Evolutionary conservation across 441 rosid species (phyloP).

Genomic region (Rhodomyrtus psidioides): DNA sequence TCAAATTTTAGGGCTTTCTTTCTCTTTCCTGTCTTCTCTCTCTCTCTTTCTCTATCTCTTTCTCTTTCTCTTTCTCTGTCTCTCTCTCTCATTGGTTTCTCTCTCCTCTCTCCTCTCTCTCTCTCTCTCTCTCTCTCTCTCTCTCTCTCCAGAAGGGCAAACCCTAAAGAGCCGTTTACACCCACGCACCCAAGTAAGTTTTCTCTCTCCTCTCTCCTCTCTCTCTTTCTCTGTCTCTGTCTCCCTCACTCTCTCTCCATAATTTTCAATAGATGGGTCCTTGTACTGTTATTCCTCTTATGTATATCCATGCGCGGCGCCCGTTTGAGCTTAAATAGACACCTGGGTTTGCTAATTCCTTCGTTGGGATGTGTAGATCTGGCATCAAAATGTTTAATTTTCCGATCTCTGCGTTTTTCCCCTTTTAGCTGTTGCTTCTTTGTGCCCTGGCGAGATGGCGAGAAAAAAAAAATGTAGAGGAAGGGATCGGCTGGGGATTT

Average conservation of each 20-base stretch:
- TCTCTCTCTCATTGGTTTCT: constrained; percentile 23
- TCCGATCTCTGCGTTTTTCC: not conserved
- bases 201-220: constrained; percentile 61
- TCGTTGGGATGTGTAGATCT: not conserved
- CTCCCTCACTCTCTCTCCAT: constrained; percentile 9
- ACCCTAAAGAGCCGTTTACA: constrained; percentile 80
- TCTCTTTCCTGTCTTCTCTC: not conserved
- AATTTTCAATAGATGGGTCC: constrained; percentile 46
- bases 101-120: constrained; percentile 10
- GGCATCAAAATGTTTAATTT: not conserved
- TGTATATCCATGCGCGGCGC: not conserved
- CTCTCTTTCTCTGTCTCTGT: not conserved
- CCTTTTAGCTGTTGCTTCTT: not conserved
- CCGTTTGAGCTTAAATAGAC: not conserved
- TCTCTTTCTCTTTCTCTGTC: constrained; percentile 6
- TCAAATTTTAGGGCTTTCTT: not conserved
- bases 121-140: constrained; percentile 38
- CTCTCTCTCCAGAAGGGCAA: constrained; percentile 75
- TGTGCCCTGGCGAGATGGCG: not conserved
- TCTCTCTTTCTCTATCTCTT: not conserved
- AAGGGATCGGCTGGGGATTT: not conserved
- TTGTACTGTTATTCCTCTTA: not conserved
- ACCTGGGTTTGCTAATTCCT: not conserved
- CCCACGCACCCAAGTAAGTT: constrained; percentile 65
- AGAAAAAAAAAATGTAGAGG: not conserved